Conservation (phyloP, 2,329 filamentous ascomycete genomes). For the Colletotrichum australisinense region DNA sequence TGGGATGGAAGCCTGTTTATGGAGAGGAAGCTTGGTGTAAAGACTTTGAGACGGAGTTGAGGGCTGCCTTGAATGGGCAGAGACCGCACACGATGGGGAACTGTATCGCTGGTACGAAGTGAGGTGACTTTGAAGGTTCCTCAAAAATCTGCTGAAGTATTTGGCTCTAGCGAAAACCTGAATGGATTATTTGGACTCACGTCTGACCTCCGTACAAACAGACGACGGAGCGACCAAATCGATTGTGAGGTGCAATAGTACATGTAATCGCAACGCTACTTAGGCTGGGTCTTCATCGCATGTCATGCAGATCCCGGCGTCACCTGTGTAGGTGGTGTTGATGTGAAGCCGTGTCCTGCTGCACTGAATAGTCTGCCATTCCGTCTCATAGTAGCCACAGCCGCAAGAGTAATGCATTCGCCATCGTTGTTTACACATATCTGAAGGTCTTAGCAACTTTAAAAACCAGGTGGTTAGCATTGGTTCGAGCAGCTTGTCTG, state of each 20-base stretch:
- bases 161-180: too few relatives aligned
- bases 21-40: constrained; percentile 10
- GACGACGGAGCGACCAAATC: too few relatives aligned
- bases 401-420: neutral
- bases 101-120: constrained; percentile 25
- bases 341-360: neutral
- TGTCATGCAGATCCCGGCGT: neutral
- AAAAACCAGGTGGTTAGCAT: neutral
- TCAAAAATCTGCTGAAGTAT: neutral
- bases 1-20: constrained; percentile 4
- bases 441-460: fast-evolving
- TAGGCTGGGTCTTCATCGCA: neutral
- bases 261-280: too few relatives aligned
- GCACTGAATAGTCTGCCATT: neutral
- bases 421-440: neutral
- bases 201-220: too few relatives aligned
- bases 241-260: too few relatives aligned
- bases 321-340: neutral
- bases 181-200: fast-evolving
- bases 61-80: constrained; percentile 14
- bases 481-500: neutral
- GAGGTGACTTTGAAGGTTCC: neutral
- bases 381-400: neutral
- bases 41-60: constrained; percentile 28
- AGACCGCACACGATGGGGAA: neutral